Base-by-base conservation (phyloP, 202 grass and related monocot species). In the Zoysia matrella region DNA sequence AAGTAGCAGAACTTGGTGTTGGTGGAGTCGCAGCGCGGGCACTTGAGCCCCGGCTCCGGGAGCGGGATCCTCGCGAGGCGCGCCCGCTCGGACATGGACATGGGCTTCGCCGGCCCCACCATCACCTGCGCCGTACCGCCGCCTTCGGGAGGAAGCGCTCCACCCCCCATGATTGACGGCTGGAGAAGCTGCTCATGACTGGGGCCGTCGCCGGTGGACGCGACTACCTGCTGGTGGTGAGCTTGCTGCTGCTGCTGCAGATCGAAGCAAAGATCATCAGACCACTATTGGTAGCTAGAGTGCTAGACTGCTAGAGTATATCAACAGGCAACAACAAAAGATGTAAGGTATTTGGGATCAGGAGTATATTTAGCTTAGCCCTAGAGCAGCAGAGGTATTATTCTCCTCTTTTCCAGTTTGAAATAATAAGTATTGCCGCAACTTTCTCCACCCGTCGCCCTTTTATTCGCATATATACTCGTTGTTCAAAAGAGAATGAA, bases 1-100 rank as follows among this genome's bases (percentile, higher is more conserved):
- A 94, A 97, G 85, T 97, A 97, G 84, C 94, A 97, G 86, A 97
- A 97, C 80, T 97, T 22, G 22, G 22, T 22, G 22, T 22, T 22
- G 22, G 22, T 22, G 22, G 22, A 22, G 22, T 22, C 22, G 22
- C 22, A 22, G 22, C 22, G 22, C 22, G 22, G 22, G 22, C 22
- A 22, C 22, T 22, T 22, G 22, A 97, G 89, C 51, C 85, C 94
- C 14, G 77, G 89, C 86, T 94, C 94, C 51, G 87, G 91, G 45
- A 92, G 85, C 56, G 85, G 94, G 73, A 93, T 73, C 82, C 89
- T 84, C 4, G 93, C 84, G 14, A 90, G 69, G 46, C 90, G 90
- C 18, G 86, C 85, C 5, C 83, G 83, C 66, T 97, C 89, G 10
- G 91, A 42, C 86, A 89, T 94, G 44, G 91, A 91, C 47, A 90